Percentiles rank a stretch among this genome's conserved stretches.
These are phyloP conservation scores for Chimonanthus salicifolius DNA, from an alignment of 164 flowering plant species.

Conservation along the genomic window DNA sequence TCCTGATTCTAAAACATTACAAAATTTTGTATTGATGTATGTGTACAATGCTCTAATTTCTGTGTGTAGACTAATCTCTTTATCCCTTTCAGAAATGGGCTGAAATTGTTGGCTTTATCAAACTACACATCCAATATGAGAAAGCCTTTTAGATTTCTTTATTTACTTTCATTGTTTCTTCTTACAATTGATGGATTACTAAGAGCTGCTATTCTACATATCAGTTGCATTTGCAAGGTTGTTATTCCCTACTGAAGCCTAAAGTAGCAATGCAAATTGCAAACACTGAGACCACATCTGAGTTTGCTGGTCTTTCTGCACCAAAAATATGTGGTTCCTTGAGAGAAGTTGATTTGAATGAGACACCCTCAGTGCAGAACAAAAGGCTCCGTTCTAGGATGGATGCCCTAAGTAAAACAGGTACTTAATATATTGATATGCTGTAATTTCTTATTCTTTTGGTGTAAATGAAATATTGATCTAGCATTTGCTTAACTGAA, in stretches of 20 bases:
- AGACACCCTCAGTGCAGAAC: conserved; percentile 41
- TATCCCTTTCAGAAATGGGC: too few species aligned
- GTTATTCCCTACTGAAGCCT: conserved; percentile 67
- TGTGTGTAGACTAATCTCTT: too few species aligned
- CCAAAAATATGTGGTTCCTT: conserved; percentile 41
- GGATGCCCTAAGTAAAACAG: conserved; percentile 55
- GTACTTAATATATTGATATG: conserved; percentile 17
- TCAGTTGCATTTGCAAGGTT: conserved; percentile 17
- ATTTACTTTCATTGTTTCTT: neutral
- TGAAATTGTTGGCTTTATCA: too few species aligned
- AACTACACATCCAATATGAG: neutral
- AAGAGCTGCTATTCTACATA: neutral
- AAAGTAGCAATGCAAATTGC: conserved; percentile 61
- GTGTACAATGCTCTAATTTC: neutral
- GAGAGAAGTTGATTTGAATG: conserved; percentile 55
- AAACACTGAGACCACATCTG: conserved; percentile 45
- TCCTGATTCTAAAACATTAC: too few species aligned
- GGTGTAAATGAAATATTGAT: too few species aligned
- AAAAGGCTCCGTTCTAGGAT: conserved; percentile 41
- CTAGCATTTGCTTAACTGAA: neutral
- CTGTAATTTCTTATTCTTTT: neutral
- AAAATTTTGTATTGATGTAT: neutral
- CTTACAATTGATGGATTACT: neutral
- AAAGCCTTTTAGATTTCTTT: too few species aligned
- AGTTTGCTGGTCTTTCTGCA: conserved; percentile 38